Percentiles rank a stretch among this genome's conserved stretches.
Conservation (phyloP, 2,329 filamentous ascomycete species). For the Didymella keratinophila region DNA sequence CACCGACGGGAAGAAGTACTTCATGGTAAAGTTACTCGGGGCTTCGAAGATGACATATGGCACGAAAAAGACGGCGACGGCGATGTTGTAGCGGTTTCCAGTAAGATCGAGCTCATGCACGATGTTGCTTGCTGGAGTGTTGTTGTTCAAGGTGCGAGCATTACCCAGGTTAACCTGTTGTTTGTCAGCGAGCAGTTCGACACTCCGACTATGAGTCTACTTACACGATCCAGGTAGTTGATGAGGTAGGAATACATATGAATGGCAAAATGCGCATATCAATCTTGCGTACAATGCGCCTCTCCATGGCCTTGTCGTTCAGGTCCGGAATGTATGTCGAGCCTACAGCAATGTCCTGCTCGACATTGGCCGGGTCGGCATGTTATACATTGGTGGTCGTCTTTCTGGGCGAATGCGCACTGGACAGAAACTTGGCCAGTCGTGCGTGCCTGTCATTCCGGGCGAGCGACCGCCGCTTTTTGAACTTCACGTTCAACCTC, state of each 20-base stretch:
- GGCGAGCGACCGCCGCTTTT: slow-evolving; percentile 8
- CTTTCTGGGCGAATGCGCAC: slow-evolving; percentile 6
- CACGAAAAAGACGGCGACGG: slow-evolving; percentile 49
- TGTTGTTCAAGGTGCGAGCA: slow-evolving; percentile 33
- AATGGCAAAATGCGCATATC: slow-evolving; percentile 31
- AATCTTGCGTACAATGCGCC: slow-evolving; percentile 31
- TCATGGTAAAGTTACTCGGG: slow-evolving; percentile 62
- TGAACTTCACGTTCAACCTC: neutral
- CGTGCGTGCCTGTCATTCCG: neutral
- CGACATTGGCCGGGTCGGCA: slow-evolving; percentile 18
- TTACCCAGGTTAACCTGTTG: slow-evolving; percentile 33
- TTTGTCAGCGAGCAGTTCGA: neutral
- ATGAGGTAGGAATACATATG: slow-evolving; percentile 35
- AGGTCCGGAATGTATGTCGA: slow-evolving; percentile 26
- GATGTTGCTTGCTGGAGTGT: slow-evolving; percentile 27
- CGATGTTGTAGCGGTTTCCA: slow-evolving; percentile 30
- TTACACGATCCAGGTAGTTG: slow-evolving; percentile 30
- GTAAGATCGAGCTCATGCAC: slow-evolving; percentile 27
- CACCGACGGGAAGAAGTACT: slow-evolving; percentile 43
- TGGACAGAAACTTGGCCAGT: neutral
- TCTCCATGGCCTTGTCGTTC: slow-evolving; percentile 33
- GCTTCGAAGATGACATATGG: slow-evolving; percentile 68
- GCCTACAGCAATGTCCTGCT: slow-evolving; percentile 20
- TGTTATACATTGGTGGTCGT: slow-evolving; percentile 11
- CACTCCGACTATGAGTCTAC: neutral